Base-by-base conservation (phyloP, 108 stramenopile species). In the Fragilariopsis cylindrus region DNA sequence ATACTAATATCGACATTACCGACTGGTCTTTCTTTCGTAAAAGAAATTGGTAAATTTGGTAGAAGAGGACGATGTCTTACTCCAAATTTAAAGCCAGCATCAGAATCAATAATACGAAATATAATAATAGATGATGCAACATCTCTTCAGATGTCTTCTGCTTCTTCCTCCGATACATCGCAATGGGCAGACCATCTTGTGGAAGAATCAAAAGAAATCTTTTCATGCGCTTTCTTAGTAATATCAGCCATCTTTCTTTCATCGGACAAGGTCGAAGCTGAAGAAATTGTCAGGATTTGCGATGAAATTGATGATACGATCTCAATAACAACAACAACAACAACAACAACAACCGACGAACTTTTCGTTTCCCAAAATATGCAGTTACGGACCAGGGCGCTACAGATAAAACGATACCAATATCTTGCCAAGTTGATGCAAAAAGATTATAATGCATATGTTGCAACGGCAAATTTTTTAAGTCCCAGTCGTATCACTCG, bases 401-500 rank as follows among this genome's bases (percentile, higher is more conserved):
- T 91, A 48, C 81, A 91, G 81, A 79, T 85, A 52, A 75, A 81
- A 42, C 79, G 93, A 19, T 91, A 92, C 70, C 79, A 87, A 70
- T 76, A 88, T 43, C 74, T 95, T 21, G 86, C 69, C 45, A 84
- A 82, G 65, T 55, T 95, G 48, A 60, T 92, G 71, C 62, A 75
- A 65, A 70, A 73, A 19, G 82, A 90, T 68, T 90, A 89, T 62
- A 79, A 91, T 46, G 87, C 87, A 1, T 95, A 95, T 64, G 83
- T 90, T 19, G 86, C 77, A 11, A 92, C 90, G 3, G 93, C 91
- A 4, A 69, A 72, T 47, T 95, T 95, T 78, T 48, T 95, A 44
- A 87, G 87, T 65, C 90, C 90, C 13, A 88, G 82, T 70, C 83
- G 91, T 41, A 91, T 91, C 43, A 75, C 87, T 4, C 68, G 92